A percentile compares a stretch with the other conserved stretches of the same genome.
phyloP scores from a whole-genome alignment of 768 basidiomycete species.

The Mycena vitilis region DNA sequence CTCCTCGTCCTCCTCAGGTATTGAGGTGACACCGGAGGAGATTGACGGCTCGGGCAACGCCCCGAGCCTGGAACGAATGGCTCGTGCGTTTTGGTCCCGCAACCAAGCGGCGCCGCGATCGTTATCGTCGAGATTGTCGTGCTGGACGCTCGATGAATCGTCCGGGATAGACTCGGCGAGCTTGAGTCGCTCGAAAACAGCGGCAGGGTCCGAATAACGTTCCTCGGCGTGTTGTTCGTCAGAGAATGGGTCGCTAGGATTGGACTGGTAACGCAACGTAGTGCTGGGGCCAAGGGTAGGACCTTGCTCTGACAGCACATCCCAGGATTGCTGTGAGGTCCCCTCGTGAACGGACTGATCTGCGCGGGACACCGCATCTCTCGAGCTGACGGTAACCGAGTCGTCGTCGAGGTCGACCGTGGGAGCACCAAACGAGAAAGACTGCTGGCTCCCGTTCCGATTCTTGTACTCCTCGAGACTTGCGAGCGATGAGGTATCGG shows the following conservation, averaged over 20 bases:
- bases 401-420: conserved; percentile 73
- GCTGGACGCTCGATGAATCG: conserved; percentile 54
- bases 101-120: conserved; percentile 86
- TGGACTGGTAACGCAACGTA: conserved; percentile 27
- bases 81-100: conserved; percentile 80
- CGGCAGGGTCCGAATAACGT: conserved; percentile 55
- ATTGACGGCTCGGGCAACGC: conserved; percentile 67
- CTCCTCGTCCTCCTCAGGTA: conserved; percentile 49
- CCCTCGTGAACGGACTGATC: conserved; percentile 17
- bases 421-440: conserved; percentile 60
- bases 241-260: conserved; percentile 41
- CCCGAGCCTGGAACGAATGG: conserved; percentile 71
- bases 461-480: conserved; percentile 80
- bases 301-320: conserved; percentile 32
- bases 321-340: conserved; percentile 34
- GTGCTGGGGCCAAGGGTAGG: conserved; percentile 35
- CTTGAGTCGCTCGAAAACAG: conserved; percentile 69
- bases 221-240: conserved; percentile 45
- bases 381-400: conserved; percentile 80
- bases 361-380: conserved; percentile 57
- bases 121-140: conserved; percentile 60
- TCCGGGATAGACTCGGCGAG: conserved; percentile 57
- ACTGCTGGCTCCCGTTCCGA: conserved; percentile 68
- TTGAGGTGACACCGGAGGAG: conserved; percentile 61
- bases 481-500: conserved; percentile 85